Evolutionary conservation across 352 stramenopile genomes (phyloP).

Genomic region (Poterioochromonas sp.): DNA sequence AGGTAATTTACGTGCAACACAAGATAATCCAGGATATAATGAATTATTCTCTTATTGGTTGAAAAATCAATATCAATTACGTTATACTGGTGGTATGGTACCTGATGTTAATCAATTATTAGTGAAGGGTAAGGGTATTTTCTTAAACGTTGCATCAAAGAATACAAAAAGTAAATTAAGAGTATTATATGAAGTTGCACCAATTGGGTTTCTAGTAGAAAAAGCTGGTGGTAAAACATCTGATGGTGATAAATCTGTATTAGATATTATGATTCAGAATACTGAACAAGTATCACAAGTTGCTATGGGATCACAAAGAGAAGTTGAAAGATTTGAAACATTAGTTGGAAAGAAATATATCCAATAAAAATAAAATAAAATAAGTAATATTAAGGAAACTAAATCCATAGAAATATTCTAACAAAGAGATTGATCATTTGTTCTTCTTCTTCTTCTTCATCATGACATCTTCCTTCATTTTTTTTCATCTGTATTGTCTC

Average conservation of each 20-base stretch:
- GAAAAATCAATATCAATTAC: slow-evolving; percentile 57
- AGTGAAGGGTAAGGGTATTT: slow-evolving; percentile 59
- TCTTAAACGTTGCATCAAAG: slow-evolving; percentile 56
- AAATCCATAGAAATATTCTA: too few species aligned
- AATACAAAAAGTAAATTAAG: slow-evolving; percentile 56
- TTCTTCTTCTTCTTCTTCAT: too few species aligned
- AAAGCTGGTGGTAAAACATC: slow-evolving; percentile 58
- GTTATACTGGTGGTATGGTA: slow-evolving; percentile 60
- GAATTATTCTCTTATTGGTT: slow-evolving; percentile 57
- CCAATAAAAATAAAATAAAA: too few species aligned
- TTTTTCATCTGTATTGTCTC: too few species aligned
- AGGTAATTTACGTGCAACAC: slow-evolving; percentile 55
- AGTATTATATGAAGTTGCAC: slow-evolving; percentile 58
- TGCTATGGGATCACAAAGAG: slow-evolving; percentile 44
- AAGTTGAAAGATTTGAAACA: slow-evolving; percentile 47
- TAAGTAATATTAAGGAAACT: too few species aligned
- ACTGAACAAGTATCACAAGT: slow-evolving; percentile 47
- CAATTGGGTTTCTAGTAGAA: slow-evolving; percentile 58
- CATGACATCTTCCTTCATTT: too few species aligned
- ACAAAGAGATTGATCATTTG: too few species aligned
- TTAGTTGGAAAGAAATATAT: slow-evolving; percentile 44
- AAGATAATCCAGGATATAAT: slow-evolving; percentile 58
- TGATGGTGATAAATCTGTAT: slow-evolving; percentile 49
- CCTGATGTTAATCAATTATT: slow-evolving; percentile 62
- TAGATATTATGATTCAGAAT: slow-evolving; percentile 43